These are phyloP conservation scores for Stellera chamaejasme DNA, from an alignment of 345 rosid genomes.

Conservation along the genomic window DNA sequence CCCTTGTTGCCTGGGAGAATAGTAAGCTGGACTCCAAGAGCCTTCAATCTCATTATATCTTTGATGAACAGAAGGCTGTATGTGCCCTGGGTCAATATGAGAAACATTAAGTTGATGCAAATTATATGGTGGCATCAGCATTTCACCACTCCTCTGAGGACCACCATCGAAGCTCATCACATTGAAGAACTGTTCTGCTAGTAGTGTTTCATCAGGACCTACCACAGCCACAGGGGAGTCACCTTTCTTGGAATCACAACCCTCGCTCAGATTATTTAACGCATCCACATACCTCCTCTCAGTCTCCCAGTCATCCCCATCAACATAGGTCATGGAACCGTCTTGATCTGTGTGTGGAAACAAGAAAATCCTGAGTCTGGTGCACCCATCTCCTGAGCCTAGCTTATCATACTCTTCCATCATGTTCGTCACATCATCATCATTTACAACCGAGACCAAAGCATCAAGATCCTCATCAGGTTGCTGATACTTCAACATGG, in stretches of 20 bases:
- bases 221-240: constrained; percentile 39
- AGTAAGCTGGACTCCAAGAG: constrained; percentile 65
- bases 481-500: constrained; percentile 84
- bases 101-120: constrained; percentile 46
- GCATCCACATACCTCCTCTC: constrained; percentile 97
- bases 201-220: constrained; percentile 26
- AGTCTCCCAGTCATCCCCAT: constrained; percentile 73
- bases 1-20: constrained; percentile 84
- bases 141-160: constrained; percentile 42
- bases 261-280: constrained; percentile 75
- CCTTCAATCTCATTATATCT: constrained; percentile 75
- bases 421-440: constrained; percentile 90
- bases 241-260: constrained; percentile 47
- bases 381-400: constrained; percentile 80
- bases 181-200: constrained; percentile 34
- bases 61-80: constrained; percentile 38
- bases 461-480: constrained; percentile 99
- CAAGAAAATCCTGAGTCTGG: constrained; percentile 91
- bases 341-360: constrained; percentile 69
- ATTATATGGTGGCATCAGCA: constrained; percentile 44
- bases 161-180: constrained; percentile 51
- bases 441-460: constrained; percentile 86
- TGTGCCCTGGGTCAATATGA: constrained; percentile 28
- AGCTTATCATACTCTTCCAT: constrained; percentile 98
- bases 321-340: constrained; percentile 48